phyloP scores from a whole-genome alignment of 1,284 basidiomycete species.

The Trichosporon coremiiforme region DNA sequence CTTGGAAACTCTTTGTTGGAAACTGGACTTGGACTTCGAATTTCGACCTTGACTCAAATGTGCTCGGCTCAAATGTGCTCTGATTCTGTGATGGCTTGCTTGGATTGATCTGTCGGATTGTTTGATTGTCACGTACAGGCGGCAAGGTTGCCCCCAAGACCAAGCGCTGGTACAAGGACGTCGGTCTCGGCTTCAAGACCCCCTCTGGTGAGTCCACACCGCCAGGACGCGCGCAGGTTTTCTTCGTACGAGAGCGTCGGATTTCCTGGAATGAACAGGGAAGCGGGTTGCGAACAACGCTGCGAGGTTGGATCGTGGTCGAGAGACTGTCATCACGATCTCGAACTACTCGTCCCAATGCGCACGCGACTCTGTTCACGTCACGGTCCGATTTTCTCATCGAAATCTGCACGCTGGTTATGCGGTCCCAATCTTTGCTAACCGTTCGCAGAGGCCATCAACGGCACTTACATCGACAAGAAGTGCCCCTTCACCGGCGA shows the following conservation, averaged over 20 bases:
- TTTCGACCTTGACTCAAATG: not conserved
- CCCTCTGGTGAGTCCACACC: conserved; percentile 60
- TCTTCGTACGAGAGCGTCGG: not conserved
- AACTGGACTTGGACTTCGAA: not conserved
- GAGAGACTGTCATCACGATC: not conserved
- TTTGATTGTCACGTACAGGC: conserved; percentile 57
- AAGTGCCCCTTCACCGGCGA: conserved; percentile 98
- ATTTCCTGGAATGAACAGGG: not conserved
- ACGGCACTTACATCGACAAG: conserved; percentile 98
- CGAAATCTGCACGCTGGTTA: not conserved
- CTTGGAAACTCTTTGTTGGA: not conserved
- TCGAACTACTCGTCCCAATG: not conserved
- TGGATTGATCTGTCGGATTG: not conserved
- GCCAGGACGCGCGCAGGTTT: not conserved
- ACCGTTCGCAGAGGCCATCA: conserved; percentile 89
- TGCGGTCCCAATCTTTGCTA: conserved; percentile 61
- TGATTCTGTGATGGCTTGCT: not conserved
- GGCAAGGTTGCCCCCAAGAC: conserved; percentile 89
- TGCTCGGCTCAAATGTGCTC: too few species aligned
- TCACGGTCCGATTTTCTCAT: not conserved
- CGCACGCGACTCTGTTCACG: too few species aligned
- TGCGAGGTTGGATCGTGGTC: not conserved
- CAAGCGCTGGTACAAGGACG: conserved; percentile 99
- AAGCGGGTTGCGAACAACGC: not conserved
- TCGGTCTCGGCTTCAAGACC: conserved; percentile 96